A percentile compares a stretch with the other conserved stretches of the same genome.
These are phyloP conservation scores for Apiospora pterosperma DNA, from an alignment of 2,329 filamentous ascomycete genomes.

Conservation along the genomic window DNA sequence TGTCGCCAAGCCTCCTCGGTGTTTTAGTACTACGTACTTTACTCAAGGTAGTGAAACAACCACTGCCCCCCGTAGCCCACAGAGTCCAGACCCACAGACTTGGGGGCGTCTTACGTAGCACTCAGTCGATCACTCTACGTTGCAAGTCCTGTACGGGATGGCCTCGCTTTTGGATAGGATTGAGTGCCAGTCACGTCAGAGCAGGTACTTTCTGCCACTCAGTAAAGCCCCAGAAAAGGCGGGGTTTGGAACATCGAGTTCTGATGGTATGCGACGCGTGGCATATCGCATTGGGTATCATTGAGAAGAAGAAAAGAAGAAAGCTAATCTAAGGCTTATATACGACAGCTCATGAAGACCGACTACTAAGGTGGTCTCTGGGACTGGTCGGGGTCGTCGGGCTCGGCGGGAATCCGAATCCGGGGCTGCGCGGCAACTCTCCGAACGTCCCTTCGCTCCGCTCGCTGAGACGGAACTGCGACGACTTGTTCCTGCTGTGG, in stretches of 20 bases:
- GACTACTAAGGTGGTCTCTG: background rate
- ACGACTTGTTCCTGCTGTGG: background rate
- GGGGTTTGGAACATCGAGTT: background rate
- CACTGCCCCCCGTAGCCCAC: too few species aligned
- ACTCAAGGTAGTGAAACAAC: too few species aligned
- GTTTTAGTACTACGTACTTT: too few species aligned
- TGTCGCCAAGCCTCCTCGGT: too few species aligned
- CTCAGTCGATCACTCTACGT: too few species aligned
- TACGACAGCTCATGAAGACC: background rate
- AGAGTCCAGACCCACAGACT: too few species aligned
- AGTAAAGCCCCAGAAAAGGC: background rate
- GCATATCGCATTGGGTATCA: background rate
- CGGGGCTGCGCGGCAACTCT: slow-evolving; percentile 1
- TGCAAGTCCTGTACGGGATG: too few species aligned
- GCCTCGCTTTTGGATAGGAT: too few species aligned
- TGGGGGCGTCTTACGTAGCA: too few species aligned
- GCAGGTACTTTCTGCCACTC: background rate
- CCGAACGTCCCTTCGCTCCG: slow-evolving; percentile 10
- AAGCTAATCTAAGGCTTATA: background rate
- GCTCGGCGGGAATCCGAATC: background rate
- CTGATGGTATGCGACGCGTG: background rate
- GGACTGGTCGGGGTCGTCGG: background rate
- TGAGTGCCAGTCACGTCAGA: background rate
- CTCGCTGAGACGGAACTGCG: slow-evolving; percentile 2
- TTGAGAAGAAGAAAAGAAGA: background rate